These are phyloP conservation scores for Fraxinus latifolia DNA, from an alignment of 305 asterid genomes.

Conservation along the genomic window DNA sequence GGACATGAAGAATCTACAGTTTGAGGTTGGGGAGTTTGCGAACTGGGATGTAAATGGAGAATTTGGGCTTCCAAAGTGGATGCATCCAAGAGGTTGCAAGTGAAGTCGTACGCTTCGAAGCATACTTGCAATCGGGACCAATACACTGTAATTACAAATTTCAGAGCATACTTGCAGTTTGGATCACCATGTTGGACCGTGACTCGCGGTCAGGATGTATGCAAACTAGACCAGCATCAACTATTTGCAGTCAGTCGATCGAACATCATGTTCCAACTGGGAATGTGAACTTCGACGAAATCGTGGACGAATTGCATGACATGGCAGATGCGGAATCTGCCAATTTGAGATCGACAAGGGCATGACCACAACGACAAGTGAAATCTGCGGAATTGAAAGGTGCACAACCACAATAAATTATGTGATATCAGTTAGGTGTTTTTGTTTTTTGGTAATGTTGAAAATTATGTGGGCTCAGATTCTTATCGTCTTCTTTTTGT, in stretches of 20 bases:
- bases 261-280: no score
- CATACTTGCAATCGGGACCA: neutral
- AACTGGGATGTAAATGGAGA: neutral
- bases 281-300: no score
- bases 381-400: neutral
- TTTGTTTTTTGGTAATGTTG: no score
- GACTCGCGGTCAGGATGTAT: no score
- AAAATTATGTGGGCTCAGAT: no score
- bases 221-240: no score
- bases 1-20: neutral
- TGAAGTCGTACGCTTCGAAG: neutral
- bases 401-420: neutral
- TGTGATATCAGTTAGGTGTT: no score
- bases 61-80: neutral
- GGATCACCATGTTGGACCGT: no score
- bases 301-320: no score
- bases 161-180: neutral
- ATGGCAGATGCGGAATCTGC: neutral
- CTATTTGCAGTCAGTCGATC: no score
- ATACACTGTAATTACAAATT: no score
- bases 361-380: neutral
- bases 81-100: neutral
- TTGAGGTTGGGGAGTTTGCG: neutral
- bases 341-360: neutral
- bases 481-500: neutral